These are phyloP conservation scores for Solanum appendiculatum DNA, from an alignment of 257 asterid species.

Conservation along the genomic window DNA sequence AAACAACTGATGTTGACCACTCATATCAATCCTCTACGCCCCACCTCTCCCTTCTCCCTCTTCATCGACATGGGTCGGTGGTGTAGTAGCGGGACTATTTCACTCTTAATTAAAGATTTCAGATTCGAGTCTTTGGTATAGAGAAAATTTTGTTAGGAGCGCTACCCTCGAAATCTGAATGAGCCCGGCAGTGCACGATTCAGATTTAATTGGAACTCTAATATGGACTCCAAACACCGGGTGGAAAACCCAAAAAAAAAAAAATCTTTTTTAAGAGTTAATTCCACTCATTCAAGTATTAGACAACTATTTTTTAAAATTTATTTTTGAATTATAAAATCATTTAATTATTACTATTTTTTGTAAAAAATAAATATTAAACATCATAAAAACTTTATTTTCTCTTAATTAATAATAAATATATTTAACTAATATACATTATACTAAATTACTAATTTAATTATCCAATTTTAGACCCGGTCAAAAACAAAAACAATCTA, in stretches of 20 bases:
- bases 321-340: background rate
- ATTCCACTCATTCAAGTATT: background rate
- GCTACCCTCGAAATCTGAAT: no score
- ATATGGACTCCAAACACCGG: no score
- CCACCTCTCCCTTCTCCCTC: constrained; percentile 7
- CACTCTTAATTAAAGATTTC: no score
- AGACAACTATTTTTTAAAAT: background rate
- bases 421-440: background rate
- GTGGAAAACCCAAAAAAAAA: no score
- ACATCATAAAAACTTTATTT: no score
- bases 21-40: constrained; percentile 33
- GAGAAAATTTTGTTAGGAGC: no score
- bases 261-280: background rate
- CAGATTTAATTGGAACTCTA: no score
- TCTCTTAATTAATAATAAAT: background rate
- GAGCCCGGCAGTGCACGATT: rapidly evolving
- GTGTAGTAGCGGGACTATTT: no score
- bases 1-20: constrained; percentile 31
- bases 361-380: no score
- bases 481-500: background rate
- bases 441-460: no score
- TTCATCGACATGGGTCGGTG: background rate
- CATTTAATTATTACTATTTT: no score
- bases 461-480: background rate
- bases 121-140: no score